phyloP scores from a whole-genome alignment of 2,329 filamentous ascomycete species.

The Fusarium sp. region DNA sequence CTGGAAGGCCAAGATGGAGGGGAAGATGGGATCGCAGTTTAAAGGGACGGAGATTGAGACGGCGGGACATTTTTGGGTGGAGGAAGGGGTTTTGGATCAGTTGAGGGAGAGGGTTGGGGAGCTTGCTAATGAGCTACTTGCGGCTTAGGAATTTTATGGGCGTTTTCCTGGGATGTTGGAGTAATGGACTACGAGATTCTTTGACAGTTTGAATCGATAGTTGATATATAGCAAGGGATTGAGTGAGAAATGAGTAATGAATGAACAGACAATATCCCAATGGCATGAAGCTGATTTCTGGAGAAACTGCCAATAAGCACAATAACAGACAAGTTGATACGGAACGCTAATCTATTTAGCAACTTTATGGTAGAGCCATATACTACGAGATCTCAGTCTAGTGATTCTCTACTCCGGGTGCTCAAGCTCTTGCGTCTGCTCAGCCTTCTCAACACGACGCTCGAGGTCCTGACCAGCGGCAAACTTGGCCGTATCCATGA shows the following conservation, averaged over 20 bases:
- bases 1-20: slow-evolving; percentile 69
- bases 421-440: slow-evolving; percentile 21
- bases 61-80: slow-evolving; percentile 72
- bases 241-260: neutral
- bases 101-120: slow-evolving; percentile 40
- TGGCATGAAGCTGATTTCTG: no score
- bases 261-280: neutral
- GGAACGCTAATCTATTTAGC: neutral
- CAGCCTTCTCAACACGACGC: slow-evolving; percentile 17
- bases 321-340: neutral
- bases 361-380: neutral
- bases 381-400: fast-evolving
- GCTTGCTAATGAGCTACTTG: slow-evolving; percentile 41
- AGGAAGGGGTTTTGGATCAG: slow-evolving; percentile 56
- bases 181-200: neutral
- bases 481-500: slow-evolving; percentile 56
- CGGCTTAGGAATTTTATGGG: neutral
- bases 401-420: neutral
- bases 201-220: no score
- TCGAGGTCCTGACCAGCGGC: slow-evolving; percentile 19
- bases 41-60: slow-evolving; percentile 57
- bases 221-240: neutral
- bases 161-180: neutral
- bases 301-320: fast-evolving
- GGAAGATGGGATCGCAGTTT: slow-evolving; percentile 56